Conservation (phyloP, 164 flowering plant species). For the Paratinospora sagittata region DNA sequence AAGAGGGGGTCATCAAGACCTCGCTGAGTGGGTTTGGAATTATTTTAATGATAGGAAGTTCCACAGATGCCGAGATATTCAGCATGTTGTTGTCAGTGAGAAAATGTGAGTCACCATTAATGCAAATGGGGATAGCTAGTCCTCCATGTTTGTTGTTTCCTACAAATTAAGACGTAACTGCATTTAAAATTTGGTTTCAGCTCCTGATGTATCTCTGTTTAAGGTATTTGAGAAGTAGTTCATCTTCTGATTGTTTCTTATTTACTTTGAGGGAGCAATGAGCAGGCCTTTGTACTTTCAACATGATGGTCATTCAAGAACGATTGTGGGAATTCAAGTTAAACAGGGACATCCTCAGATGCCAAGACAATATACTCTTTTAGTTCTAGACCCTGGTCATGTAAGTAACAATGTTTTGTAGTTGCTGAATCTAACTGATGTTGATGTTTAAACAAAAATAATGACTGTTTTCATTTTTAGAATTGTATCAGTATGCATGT, state of each 20-base stretch:
- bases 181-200: too few relatives aligned
- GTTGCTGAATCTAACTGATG: neutral
- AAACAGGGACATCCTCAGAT: slow-evolving; percentile 35
- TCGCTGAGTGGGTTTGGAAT: slow-evolving; percentile 82
- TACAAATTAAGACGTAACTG: neutral
- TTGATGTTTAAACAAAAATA: neutral
- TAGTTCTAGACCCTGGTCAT: too few relatives aligned
- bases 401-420: slow-evolving; percentile 33
- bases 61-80: too few relatives aligned
- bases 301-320: slow-evolving; percentile 92
- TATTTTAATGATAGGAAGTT: slow-evolving; percentile 58
- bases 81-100: slow-evolving; percentile 41
- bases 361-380: slow-evolving; percentile 40
- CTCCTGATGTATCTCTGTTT: too few relatives aligned
- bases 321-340: slow-evolving; percentile 78
- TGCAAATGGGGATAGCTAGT: slow-evolving; percentile 11
- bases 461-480: neutral
- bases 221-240: too few relatives aligned
- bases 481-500: neutral
- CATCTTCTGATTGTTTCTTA: neutral
- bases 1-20: slow-evolving; percentile 43
- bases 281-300: slow-evolving; percentile 90
- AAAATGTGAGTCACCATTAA: slow-evolving; percentile 49
- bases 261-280: slow-evolving; percentile 10
- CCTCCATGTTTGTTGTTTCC: neutral